phyloP scores from a whole-genome alignment of 2,329 filamentous ascomycete species.

The Aspergillus carbonarius region DNA sequence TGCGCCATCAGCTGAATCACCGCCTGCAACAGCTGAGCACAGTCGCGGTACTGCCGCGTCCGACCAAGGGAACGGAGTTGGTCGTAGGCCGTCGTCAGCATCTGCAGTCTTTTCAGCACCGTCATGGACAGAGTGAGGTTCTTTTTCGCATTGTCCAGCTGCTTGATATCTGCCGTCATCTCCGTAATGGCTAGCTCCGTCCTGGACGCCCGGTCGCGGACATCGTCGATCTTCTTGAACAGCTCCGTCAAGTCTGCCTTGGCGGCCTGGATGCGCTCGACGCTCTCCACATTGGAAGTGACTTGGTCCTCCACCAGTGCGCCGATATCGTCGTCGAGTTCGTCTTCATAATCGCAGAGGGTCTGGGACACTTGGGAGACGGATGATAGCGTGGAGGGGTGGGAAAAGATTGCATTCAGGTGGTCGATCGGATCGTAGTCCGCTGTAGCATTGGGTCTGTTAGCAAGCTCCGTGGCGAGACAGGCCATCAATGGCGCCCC shows the following conservation, averaged over 20 bases:
- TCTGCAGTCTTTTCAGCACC: constrained; percentile 91
- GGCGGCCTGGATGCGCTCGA: constrained; percentile 86
- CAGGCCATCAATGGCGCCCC: constrained; percentile 10
- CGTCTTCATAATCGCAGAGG: constrained; percentile 75
- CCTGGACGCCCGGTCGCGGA: constrained; percentile 82
- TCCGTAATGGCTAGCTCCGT: constrained; percentile 95
- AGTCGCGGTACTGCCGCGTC: constrained; percentile 89
- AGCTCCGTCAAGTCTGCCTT: constrained; percentile 86
- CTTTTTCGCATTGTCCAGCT: constrained; percentile 91
- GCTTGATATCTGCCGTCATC: constrained; percentile 99
- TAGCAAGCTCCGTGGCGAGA: constrained; percentile 1
- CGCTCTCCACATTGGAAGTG: constrained; percentile 79
- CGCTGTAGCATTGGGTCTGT: constrained; percentile 45
- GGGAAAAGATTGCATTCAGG: constrained; percentile 89
- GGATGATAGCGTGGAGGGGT: constrained; percentile 78
- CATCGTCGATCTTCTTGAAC: constrained; percentile 92
- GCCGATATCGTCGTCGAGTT: constrained; percentile 74
- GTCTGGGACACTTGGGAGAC: constrained; percentile 71
- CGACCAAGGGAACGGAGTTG: constrained; percentile 81
- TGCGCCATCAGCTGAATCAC: constrained; percentile 97
- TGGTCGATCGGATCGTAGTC: constrained; percentile 93
- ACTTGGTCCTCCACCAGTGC: constrained; percentile 72
- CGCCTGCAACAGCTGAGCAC: constrained; percentile 87
- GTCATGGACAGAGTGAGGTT: constrained; percentile 98
- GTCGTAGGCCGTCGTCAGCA: constrained; percentile 98